These are phyloP conservation scores for Geotrichum restrictum DNA, from an alignment of 1,139 yeast species.

Conservation along the genomic window DNA sequence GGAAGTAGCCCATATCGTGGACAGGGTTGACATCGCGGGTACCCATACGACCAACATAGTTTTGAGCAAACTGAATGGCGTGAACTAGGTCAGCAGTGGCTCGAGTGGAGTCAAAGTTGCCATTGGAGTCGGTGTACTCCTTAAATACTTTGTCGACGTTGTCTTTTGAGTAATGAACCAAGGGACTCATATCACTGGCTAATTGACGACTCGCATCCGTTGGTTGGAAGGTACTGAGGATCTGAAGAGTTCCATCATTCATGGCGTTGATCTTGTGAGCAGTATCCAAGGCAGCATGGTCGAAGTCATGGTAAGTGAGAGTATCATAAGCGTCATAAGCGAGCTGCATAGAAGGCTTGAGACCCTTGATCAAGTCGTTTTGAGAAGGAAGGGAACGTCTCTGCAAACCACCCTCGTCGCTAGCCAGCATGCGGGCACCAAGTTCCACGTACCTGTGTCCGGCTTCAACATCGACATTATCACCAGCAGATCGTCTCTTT, in stretches of 20 bases:
- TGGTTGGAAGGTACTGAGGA: neutral
- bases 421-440: constrained; percentile 6
- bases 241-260: constrained; percentile 4
- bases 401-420: neutral
- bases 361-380: constrained; percentile 12
- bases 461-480: neutral
- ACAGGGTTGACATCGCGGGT: neutral
- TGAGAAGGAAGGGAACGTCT: constrained; percentile 11
- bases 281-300: constrained; percentile 10
- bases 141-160: neutral
- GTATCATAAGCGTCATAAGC: neutral
- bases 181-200: constrained; percentile 12
- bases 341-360: constrained; percentile 4
- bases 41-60: neutral
- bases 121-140: constrained; percentile 7
- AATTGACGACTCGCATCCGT: constrained; percentile 9
- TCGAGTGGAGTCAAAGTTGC: constrained; percentile 9
- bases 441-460: constrained; percentile 1
- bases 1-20: constrained; percentile 1
- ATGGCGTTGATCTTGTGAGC: constrained; percentile 7
- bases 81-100: constrained; percentile 12
- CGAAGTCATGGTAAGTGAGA: constrained; percentile 1
- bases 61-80: constrained; percentile 2
- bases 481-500: neutral
- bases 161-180: constrained; percentile 4